phyloP scores from a whole-genome alignment of 208 protist species.

The Acanthamoeba culbertsoni region DNA sequence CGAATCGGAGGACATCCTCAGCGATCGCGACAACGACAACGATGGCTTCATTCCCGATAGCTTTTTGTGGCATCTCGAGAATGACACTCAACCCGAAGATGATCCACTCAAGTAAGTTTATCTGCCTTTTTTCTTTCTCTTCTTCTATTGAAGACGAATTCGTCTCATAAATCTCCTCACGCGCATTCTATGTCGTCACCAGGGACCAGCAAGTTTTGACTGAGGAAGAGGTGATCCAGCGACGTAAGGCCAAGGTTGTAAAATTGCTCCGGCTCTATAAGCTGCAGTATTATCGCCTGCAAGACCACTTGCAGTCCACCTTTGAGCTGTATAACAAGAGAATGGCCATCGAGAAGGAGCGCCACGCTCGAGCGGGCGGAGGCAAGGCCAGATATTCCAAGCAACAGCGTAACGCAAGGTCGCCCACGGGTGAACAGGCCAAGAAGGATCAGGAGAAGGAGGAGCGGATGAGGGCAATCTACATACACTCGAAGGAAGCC shows the following conservation, averaged over 20 bases:
- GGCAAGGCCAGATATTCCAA: too few species aligned
- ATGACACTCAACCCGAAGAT: neutral
- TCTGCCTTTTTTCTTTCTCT: neutral
- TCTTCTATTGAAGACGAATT: neutral
- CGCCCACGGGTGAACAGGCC: neutral
- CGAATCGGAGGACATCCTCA: neutral
- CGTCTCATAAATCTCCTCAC: neutral
- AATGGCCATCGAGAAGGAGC: neutral
- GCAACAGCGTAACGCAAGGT: neutral
- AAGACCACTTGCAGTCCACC: conserved; percentile 24
- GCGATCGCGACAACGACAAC: neutral
- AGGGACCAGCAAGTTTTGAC: neutral
- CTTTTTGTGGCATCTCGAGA: neutral
- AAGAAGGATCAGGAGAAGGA: conserved; percentile 6
- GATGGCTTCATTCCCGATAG: neutral
- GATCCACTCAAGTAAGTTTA: neutral
- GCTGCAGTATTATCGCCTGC: conserved; percentile 39
- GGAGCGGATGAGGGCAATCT: neutral
- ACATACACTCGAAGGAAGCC: neutral
- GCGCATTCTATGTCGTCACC: neutral
- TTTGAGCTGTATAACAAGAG: conserved; percentile 30
- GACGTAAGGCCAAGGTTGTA: neutral
- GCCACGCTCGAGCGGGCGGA: neutral
- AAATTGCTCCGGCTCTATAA: conserved; percentile 33
- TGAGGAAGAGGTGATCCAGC: neutral